These are phyloP conservation scores for Bathelium albidoporum DNA, from an alignment of 495 filamentous ascomycete species.

Conservation along the genomic window DNA sequence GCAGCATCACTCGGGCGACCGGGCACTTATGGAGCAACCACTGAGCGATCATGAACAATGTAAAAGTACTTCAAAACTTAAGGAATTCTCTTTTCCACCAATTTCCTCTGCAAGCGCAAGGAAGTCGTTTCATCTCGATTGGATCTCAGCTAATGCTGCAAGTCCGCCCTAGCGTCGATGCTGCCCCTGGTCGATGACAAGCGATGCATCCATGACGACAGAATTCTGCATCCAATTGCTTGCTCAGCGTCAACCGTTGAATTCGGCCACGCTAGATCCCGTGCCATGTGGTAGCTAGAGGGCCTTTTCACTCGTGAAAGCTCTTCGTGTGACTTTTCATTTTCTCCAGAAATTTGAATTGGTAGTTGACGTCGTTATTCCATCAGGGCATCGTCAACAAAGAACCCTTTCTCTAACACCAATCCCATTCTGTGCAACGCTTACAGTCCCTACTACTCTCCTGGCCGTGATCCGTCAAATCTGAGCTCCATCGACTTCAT, in stretches of 20 bases:
- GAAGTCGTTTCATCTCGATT: background rate
- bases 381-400: background rate
- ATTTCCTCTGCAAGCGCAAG: no score
- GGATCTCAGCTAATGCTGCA: background rate
- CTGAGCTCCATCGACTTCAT: no score
- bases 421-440: no score
- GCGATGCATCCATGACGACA: conserved; percentile 4
- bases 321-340: background rate
- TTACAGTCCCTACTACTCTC: no score
- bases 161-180: background rate
- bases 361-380: no score
- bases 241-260: background rate
- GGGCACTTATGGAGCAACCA: background rate
- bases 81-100: no score
- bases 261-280: background rate
- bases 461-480: no score
- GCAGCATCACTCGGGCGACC: background rate
- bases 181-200: background rate
- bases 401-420: no score
- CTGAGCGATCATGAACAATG: background rate
- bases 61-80: no score
- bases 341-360: no score
- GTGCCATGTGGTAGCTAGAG: background rate
- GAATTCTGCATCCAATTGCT: background rate
- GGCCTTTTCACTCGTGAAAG: background rate